These are phyloP conservation scores for Madurella mycetomatis DNA, from an alignment of 2,329 filamentous ascomycete genomes.

Conservation along the genomic window DNA sequence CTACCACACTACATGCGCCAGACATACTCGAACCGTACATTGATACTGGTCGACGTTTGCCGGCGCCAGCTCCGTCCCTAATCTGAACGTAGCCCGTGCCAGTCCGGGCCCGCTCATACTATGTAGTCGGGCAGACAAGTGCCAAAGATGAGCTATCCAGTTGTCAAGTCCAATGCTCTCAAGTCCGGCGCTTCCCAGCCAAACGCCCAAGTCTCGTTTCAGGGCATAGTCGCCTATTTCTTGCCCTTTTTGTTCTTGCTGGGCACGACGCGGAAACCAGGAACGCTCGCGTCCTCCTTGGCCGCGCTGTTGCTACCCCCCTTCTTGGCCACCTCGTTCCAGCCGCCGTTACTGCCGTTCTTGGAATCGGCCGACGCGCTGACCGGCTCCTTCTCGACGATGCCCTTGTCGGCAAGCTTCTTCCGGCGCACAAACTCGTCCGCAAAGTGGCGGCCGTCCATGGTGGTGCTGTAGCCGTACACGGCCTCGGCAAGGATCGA, in stretches of 20 bases:
- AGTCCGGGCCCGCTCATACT: too few relatives aligned
- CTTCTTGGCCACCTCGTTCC: constrained; percentile 98
- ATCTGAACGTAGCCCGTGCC: too few relatives aligned
- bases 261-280: constrained; percentile 82
- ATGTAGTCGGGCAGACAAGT: too few relatives aligned
- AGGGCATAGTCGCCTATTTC: constrained; percentile 46
- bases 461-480: constrained; percentile 79
- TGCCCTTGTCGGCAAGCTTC: constrained; percentile 87
- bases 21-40: background rate
- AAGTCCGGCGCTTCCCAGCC: too few relatives aligned
- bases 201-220: background rate
- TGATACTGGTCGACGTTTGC: background rate
- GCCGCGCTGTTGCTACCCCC: constrained; percentile 45
- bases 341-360: constrained; percentile 60
- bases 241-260: constrained; percentile 86
- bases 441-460: constrained; percentile 89
- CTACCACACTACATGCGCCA: background rate
- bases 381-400: constrained; percentile 66
- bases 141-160: too few relatives aligned
- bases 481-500: constrained; percentile 86
- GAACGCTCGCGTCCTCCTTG: constrained; percentile 38
- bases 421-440: constrained; percentile 92
- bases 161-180: too few relatives aligned
- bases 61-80: too few relatives aligned
- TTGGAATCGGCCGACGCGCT: constrained; percentile 45